A percentile compares a stretch with the other conserved stretches of the same genome.
Conservation (phyloP, 768 basidiomycete species). For the Tylopilus sp. region DNA sequence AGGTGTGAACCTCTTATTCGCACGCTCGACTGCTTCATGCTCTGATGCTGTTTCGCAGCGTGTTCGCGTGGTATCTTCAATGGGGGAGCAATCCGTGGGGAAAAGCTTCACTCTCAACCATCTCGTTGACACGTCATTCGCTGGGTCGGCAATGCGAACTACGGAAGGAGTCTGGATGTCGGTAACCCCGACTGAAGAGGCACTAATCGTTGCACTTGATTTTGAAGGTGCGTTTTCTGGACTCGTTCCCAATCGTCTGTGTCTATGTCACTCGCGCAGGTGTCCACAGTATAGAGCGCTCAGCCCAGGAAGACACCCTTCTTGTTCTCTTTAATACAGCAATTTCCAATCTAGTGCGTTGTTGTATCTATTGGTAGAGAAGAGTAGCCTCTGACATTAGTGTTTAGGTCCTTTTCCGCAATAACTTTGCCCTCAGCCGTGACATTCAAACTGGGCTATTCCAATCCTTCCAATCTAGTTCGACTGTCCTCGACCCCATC, state of each 20-base stretch:
- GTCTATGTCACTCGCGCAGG: constrained; percentile 32
- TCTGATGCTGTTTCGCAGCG: constrained; percentile 34
- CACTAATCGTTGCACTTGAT: constrained; percentile 57
- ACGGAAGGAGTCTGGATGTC: constrained; percentile 69
- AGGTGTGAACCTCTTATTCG: constrained; percentile 30
- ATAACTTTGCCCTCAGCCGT: constrained; percentile 62
- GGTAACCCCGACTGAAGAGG: constrained; percentile 54
- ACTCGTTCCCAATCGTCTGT: constrained; percentile 1
- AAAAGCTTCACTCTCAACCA: constrained; percentile 59
- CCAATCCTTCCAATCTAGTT: constrained; percentile 57
- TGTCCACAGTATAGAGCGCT: constrained; percentile 61
- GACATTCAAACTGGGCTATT: constrained; percentile 61
- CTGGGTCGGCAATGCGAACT: constrained; percentile 61
- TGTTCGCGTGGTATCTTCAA: constrained; percentile 62
- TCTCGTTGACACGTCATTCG: constrained; percentile 61
- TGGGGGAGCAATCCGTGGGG: constrained; percentile 67
- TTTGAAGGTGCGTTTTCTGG: constrained; percentile 49
- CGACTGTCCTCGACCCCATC: constrained; percentile 53
- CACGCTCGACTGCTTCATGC: background rate
- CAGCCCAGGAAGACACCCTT: constrained; percentile 60
- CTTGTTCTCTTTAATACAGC: constrained; percentile 65
- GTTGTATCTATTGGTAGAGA: background rate
- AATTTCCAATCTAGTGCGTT: constrained; percentile 54
- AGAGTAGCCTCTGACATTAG: background rate
- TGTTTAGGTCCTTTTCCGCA: constrained; percentile 56